A percentile compares a stretch with the other conserved stretches of the same genome.
Evolutionary conservation across 768 basidiomycete genomes (phyloP).

Genomic region (Rubroboletus satanas): DNA sequence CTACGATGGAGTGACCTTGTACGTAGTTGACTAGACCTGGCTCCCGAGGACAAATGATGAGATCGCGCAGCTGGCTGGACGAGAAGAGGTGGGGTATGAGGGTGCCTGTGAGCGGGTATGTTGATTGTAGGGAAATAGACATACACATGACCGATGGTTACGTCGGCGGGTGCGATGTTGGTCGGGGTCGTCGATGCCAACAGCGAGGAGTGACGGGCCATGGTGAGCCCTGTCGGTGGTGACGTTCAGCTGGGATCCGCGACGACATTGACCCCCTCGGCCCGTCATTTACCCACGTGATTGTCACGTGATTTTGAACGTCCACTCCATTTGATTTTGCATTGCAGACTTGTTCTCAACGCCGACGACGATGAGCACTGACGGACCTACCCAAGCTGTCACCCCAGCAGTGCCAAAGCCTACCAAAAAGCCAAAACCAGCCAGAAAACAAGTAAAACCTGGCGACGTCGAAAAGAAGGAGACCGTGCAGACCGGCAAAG

Average conservation of each 20-base stretch:
- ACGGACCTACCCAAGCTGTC: conserved; percentile 20
- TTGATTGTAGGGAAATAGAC: conserved; percentile 21
- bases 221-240: conserved; percentile 21
- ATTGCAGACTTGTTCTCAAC: background rate
- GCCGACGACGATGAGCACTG: conserved; percentile 31
- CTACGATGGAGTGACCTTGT: conserved; percentile 48
- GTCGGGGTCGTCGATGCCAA: conserved; percentile 44
- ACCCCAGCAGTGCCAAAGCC: conserved; percentile 24
- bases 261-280: conserved; percentile 7
- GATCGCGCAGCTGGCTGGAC: conserved; percentile 70
- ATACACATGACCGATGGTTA: conserved; percentile 63
- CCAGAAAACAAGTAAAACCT: conserved; percentile 88
- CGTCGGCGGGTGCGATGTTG: conserved; percentile 38
- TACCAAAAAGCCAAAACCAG: conserved; percentile 77
- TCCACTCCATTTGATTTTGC: background rate
- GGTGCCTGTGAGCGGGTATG: background rate
- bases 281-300: conserved; percentile 19
- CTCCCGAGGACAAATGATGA: conserved; percentile 69
- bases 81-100: conserved; percentile 7
- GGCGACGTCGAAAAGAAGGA: conserved; percentile 90
- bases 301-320: conserved; percentile 19
- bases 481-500: conserved; percentile 88
- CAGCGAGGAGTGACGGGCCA: conserved; percentile 47
- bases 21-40: conserved; percentile 64
- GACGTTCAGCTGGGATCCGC: conserved; percentile 3